These are phyloP conservation scores for Neckera pumila DNA, from an alignment of 225 moss, liverwort and hornwort species.

Conservation along the genomic window DNA sequence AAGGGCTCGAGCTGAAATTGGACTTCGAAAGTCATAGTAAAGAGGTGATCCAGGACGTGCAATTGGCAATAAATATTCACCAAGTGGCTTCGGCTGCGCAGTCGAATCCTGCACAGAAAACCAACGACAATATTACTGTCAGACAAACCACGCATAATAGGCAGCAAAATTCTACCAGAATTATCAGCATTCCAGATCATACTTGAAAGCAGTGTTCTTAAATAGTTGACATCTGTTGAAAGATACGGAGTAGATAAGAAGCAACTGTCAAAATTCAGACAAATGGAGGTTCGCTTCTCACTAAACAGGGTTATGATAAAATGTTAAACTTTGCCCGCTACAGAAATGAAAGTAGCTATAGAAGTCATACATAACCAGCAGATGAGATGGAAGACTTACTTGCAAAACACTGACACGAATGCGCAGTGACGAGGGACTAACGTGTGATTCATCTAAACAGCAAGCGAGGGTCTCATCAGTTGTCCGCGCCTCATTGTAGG, in stretches of 20 bases:
- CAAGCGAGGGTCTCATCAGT: slow-evolving; percentile 54
- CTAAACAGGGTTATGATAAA: neutral
- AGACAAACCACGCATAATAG: neutral
- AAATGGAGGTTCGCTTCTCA: neutral
- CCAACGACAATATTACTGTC: neutral
- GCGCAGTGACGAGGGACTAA: slow-evolving; percentile 56
- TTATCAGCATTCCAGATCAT: neutral
- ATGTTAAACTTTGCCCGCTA: neutral
- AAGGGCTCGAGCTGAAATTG: slow-evolving; percentile 47
- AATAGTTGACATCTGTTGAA: neutral
- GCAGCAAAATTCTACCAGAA: neutral
- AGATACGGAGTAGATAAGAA: neutral
- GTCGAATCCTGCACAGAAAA: slow-evolving; percentile 36
- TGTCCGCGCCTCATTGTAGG: slow-evolving; percentile 22
- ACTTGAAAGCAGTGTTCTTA: neutral
- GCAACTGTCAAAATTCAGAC: neutral
- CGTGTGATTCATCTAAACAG: slow-evolving; percentile 82
- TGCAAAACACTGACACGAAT: slow-evolving; percentile 74
- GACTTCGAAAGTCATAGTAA: slow-evolving; percentile 69
- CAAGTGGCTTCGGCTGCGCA: slow-evolving; percentile 46
- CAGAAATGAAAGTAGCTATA: neutral
- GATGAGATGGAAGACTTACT: slow-evolving; percentile 33
- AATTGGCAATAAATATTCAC: slow-evolving; percentile 60
- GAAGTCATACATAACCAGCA: neutral
- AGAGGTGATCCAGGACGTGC: slow-evolving; percentile 75